Evolutionary conservation across 306 rosid species (phyloP).

Genomic region (Lotus japonicus): DNA sequence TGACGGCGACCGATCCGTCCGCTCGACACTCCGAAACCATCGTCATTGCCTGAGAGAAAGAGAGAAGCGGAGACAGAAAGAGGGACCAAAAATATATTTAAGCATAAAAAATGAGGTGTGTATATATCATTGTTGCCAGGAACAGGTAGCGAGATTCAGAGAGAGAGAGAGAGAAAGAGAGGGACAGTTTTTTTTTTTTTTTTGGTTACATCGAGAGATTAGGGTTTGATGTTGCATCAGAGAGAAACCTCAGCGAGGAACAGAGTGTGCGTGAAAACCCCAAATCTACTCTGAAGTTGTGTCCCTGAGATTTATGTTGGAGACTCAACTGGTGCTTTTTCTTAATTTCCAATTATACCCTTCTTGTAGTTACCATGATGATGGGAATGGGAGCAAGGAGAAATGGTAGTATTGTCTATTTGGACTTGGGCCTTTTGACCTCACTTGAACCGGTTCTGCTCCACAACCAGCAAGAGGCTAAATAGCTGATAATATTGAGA

Average conservation of each 20-base stretch:
- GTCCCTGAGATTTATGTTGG: neutral
- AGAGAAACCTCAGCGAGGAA: neutral
- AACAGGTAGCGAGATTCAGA: too few relatives aligned
- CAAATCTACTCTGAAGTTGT: neutral
- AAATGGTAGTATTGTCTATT: neutral
- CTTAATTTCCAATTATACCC: neutral
- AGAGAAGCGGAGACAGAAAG: neutral
- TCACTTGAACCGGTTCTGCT: too few relatives aligned
- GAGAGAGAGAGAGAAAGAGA: too few relatives aligned
- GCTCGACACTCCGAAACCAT: conserved; percentile 41
- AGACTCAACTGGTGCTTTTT: neutral
- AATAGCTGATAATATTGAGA: too few relatives aligned
- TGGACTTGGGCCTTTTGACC: neutral
- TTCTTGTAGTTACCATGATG: neutral
- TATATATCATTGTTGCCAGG: too few relatives aligned
- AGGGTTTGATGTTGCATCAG: too few relatives aligned
- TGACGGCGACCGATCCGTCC: neutral
- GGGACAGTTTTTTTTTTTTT: too few relatives aligned
- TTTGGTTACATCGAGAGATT: too few relatives aligned
- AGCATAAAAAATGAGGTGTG: too few relatives aligned
- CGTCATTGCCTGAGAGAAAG: conserved; percentile 35
- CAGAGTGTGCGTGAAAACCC: conserved; percentile 3
- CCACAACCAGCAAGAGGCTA: too few relatives aligned
- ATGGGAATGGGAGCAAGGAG: too few relatives aligned
- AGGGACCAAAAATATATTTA: too few relatives aligned